Conservation (phyloP, 2,329 filamentous ascomycete species). For the Arthrobotrys conoides region DNA sequence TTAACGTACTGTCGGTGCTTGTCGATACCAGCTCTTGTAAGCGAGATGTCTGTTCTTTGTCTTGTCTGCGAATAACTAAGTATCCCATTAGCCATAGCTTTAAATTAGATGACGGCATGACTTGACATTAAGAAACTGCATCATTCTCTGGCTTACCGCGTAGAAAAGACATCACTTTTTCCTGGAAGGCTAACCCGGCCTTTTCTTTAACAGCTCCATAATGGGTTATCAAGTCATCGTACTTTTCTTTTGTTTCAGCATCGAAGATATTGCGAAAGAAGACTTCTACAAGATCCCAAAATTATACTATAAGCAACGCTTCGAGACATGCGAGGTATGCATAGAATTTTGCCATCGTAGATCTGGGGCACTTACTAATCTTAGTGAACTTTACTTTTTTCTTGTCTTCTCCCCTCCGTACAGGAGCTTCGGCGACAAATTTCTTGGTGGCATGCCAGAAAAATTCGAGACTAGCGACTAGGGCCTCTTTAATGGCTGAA, state of each 20-base stretch:
- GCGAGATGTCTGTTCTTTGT: neutral
- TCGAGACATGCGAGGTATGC: too few species aligned
- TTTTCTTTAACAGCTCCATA: constrained; percentile 1
- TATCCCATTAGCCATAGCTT: neutral
- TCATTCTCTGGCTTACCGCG: neutral
- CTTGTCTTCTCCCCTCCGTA: constrained; percentile 10
- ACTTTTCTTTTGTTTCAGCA: neutral
- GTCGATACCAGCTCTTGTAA: neutral
- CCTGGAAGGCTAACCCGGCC: constrained; percentile 11
- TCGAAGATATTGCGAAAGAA: constrained; percentile 17
- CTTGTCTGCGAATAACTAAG: neutral
- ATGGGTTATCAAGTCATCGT: neutral
- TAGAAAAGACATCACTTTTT: neutral
- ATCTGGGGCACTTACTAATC: neutral
- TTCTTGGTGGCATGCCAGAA: constrained; percentile 46
- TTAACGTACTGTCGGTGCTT: neutral
- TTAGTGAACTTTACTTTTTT: constrained; percentile 32
- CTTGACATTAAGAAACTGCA: neutral
- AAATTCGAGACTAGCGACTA: constrained; percentile 39
- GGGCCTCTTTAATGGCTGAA: constrained; percentile 33
- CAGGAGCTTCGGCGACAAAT: constrained; percentile 4
- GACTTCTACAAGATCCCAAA: neutral
- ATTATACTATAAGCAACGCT: constrained; percentile 16
- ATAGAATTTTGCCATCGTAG: too few species aligned
- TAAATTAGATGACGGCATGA: too few species aligned